A percentile compares a stretch with the other conserved stretches of the same genome.
Evolutionary conservation across 768 basidiomycete species (phyloP).

Genomic region (Leccinum subtestaceum): DNA sequence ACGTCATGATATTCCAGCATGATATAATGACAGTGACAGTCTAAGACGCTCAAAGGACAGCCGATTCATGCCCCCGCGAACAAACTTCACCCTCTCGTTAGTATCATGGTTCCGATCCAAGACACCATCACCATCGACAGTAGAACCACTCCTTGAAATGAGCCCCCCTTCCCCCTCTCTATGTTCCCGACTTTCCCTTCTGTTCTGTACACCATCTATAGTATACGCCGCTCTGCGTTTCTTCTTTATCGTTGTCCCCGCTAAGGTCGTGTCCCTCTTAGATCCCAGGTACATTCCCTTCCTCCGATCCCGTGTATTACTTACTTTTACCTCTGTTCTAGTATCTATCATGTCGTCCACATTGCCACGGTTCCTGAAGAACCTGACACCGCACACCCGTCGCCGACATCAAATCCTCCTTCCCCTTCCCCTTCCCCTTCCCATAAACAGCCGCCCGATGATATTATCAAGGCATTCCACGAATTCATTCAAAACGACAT

Average conservation of each 20-base stretch:
- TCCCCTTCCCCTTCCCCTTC: no score
- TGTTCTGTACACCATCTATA: neutral
- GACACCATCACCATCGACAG: neutral
- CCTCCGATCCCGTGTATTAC: neutral
- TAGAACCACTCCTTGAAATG: neutral
- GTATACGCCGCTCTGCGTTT: neutral
- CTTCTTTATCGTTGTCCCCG: neutral
- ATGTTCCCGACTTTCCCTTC: neutral
- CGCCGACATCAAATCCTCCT: neutral
- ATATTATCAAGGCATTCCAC: constrained; percentile 15
- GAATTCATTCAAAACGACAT: constrained; percentile 27
- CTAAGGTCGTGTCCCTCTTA: neutral
- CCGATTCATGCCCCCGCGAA: constrained; percentile 1
- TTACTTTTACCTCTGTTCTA: neutral
- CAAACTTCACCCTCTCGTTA: neutral
- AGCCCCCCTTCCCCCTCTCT: neutral
- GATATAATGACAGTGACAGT: constrained; percentile 5
- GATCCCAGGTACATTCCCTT: neutral
- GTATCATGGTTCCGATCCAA: constrained; percentile 2
- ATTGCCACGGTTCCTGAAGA: neutral
- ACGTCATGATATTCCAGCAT: neutral
- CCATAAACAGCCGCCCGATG: neutral
- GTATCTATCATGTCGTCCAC: neutral
- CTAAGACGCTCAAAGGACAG: neutral
- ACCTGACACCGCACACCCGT: neutral